Evolutionary conservation across 805 yeast genomes (phyloP).

Genomic region (Priceomyces medius): DNA sequence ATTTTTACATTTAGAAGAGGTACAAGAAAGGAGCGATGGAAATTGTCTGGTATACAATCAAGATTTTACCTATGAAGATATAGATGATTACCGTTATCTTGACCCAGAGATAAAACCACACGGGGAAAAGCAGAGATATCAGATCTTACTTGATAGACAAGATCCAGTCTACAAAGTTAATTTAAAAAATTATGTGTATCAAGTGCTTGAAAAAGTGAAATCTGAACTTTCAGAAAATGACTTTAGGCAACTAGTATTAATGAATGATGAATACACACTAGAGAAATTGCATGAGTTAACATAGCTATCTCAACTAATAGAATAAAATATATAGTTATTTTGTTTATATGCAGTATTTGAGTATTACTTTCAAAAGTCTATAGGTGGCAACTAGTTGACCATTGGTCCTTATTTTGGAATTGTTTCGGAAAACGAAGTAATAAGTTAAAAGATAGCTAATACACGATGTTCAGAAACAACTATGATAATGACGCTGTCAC

Average conservation of each 20-base stretch:
- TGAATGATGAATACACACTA: conserved; percentile 35
- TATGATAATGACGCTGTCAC: conserved; percentile 99
- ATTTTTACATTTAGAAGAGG: conserved; percentile 64
- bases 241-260: conserved; percentile 33
- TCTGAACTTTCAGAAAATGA: conserved; percentile 22
- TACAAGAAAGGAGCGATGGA: conserved; percentile 52
- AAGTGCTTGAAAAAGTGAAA: conserved; percentile 25
- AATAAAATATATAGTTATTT: not conserved
- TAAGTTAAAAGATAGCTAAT: not conserved
- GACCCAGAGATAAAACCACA: conserved; percentile 42
- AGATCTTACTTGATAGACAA: conserved; percentile 23
- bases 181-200: conserved; percentile 44
- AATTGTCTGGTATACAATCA: conserved; percentile 35
- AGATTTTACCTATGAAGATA: conserved; percentile 39
- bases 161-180: conserved; percentile 46
- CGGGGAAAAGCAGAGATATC: conserved; percentile 43
- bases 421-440: not conserved
- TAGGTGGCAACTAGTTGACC: not conserved
- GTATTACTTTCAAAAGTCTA: not conserved
- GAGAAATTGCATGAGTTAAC: conserved; percentile 25
- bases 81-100: conserved; percentile 40
- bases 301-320: not conserved
- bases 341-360: conserved; percentile 6
- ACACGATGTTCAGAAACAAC: conserved; percentile 82
- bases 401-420: not conserved